Evolutionary conservation across 768 basidiomycete genomes (phyloP).

Genomic region (Leccinum boreale): DNA sequence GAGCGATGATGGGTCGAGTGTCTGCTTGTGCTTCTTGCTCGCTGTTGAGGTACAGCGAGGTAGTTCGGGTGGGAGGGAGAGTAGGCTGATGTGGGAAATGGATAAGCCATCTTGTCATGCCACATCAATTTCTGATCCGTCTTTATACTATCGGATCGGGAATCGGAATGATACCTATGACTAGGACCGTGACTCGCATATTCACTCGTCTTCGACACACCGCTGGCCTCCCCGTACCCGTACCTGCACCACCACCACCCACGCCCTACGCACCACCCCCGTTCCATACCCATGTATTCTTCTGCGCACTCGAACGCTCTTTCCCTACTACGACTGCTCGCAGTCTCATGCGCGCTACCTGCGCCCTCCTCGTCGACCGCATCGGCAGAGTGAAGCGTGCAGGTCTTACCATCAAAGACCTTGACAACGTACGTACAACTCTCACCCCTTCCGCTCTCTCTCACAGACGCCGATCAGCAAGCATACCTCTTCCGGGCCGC

Average conservation of each 20-base stretch:
- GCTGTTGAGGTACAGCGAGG: slow-evolving; percentile 5
- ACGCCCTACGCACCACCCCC: slow-evolving; percentile 61
- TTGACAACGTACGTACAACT: slow-evolving; percentile 65
- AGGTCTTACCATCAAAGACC: slow-evolving; percentile 69
- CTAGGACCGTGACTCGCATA: slow-evolving; percentile 4
- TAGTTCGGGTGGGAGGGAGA: not conserved
- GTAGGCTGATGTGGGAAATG: slow-evolving; percentile 16
- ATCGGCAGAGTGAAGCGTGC: slow-evolving; percentile 67
- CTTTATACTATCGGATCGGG: slow-evolving; percentile 15
- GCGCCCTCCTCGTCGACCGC: slow-evolving; percentile 76
- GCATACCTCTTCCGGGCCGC: slow-evolving; percentile 95
- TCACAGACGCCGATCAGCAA: slow-evolving; percentile 51
- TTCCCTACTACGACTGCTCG: slow-evolving; percentile 74
- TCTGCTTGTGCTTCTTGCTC: slow-evolving; percentile 16
- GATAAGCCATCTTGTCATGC: slow-evolving; percentile 17
- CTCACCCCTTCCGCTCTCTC: not conserved
- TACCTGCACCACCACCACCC: slow-evolving; percentile 6
- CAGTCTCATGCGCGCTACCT: slow-evolving; percentile 79
- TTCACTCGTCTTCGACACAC: slow-evolving; percentile 15
- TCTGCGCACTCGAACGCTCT: slow-evolving; percentile 62
- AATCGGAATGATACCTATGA: slow-evolving; percentile 2
- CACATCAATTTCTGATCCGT: not conserved
- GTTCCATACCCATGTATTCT: slow-evolving; percentile 81
- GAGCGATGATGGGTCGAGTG: slow-evolving; percentile 9
- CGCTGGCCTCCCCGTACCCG: slow-evolving; percentile 15